Conservation (phyloP, 768 basidiomycete species). For the Mycena belliarum region DNA sequence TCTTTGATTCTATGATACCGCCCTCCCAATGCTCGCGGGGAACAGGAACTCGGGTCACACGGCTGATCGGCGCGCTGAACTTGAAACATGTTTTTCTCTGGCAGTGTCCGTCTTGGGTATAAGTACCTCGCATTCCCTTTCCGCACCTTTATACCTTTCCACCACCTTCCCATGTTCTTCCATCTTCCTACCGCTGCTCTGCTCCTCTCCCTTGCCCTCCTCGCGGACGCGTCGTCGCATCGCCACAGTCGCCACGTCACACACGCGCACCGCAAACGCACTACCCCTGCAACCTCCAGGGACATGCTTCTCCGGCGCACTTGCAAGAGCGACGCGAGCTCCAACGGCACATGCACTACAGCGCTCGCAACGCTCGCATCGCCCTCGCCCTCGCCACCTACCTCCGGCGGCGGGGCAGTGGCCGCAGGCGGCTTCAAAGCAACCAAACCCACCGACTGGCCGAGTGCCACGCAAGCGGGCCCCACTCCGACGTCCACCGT, state of each 20-base stretch:
- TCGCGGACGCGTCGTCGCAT: conserved; percentile 23
- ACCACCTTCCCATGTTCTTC: conserved; percentile 25
- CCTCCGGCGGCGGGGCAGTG: conserved; percentile 1
- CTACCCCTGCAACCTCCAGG: neutral
- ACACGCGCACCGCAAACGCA: conserved; percentile 23
- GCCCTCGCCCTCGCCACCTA: conserved; percentile 7
- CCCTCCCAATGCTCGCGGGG: too few species aligned
- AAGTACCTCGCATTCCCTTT: too few species aligned
- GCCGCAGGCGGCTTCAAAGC: conserved; percentile 21
- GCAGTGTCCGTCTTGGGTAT: too few species aligned
- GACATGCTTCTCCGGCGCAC: conserved; percentile 6
- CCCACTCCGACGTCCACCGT: conserved; percentile 25
- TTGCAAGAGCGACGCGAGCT: conserved; percentile 3
- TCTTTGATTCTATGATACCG: too few species aligned
- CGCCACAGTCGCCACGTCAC: conserved; percentile 23
- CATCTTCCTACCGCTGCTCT: conserved; percentile 25
- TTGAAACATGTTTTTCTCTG: too few species aligned
- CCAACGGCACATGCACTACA: neutral
- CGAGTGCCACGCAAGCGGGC: conserved; percentile 27
- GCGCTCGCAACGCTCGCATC: neutral
- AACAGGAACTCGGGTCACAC: too few species aligned
- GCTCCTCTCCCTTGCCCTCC: conserved; percentile 23
- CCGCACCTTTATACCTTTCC: too few species aligned
- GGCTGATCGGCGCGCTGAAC: too few species aligned
- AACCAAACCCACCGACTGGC: conserved; percentile 28